These are phyloP conservation scores for Termitomyces sp. DNA, from an alignment of 768 basidiomycete genomes.

Conservation along the genomic window DNA sequence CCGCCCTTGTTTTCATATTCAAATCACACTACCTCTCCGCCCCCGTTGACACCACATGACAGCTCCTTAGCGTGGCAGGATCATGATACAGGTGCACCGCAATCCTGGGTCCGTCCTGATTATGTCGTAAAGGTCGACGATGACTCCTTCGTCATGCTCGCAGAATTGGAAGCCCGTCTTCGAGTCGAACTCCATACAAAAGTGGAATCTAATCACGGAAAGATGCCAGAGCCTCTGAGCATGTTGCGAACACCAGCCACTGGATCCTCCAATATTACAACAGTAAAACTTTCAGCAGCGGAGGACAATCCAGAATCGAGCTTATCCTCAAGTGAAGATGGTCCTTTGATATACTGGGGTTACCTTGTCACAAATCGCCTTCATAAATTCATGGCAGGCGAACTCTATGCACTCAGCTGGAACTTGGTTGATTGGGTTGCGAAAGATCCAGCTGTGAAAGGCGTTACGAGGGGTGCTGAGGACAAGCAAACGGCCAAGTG, in stretches of 20 bases:
- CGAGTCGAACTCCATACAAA: constrained; percentile 64
- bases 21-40: constrained; percentile 49
- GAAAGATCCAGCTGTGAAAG: constrained; percentile 63
- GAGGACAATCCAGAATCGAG: constrained; percentile 1
- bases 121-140: constrained; percentile 94
- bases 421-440: constrained; percentile 84
- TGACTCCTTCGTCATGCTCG: constrained; percentile 92
- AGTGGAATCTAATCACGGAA: constrained; percentile 19
- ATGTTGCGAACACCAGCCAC: constrained; percentile 6
- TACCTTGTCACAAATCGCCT: constrained; percentile 86
- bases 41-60: constrained; percentile 68
- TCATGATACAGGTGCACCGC: constrained; percentile 32
- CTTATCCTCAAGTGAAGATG: constrained; percentile 23
- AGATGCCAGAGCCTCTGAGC: constrained; percentile 11
- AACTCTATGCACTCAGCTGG: constrained; percentile 87
- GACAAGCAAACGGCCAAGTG: constrained; percentile 92
- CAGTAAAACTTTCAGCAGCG: background rate
- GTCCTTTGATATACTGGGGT: constrained; percentile 83
- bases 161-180: constrained; percentile 88
- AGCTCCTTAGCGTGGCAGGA: constrained; percentile 54
- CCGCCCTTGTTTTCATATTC: constrained; percentile 63
- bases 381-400: constrained; percentile 92
- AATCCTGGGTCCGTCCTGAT: constrained; percentile 81
- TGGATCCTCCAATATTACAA: constrained; percentile 2
- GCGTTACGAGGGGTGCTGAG: constrained; percentile 74